A percentile compares a stretch with the other conserved stretches of the same genome.
These are phyloP conservation scores for Fulvia fulva DNA, from an alignment of 2,329 filamentous ascomycete genomes.

Conservation along the genomic window DNA sequence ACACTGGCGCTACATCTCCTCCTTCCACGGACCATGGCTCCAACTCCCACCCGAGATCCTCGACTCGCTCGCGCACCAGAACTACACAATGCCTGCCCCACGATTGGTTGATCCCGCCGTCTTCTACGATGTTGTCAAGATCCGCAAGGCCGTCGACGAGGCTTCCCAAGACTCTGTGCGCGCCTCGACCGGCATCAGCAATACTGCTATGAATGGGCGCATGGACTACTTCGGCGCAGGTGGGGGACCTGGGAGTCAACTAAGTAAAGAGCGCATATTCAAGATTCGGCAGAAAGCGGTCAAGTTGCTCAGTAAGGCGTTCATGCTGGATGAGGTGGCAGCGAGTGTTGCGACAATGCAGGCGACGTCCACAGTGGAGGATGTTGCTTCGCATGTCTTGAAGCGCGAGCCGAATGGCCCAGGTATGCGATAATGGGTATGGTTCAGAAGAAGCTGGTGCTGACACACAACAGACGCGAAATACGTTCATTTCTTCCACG, in stretches of 20 bases:
- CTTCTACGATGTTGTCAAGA: constrained; percentile 81
- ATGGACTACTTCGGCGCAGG: constrained; percentile 46
- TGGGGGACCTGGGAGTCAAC: constrained; percentile 53
- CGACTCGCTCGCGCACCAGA: constrained; percentile 72
- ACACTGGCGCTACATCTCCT: constrained; percentile 73
- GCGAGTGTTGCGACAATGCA: constrained; percentile 83
- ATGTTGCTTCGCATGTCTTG: constrained; percentile 69
- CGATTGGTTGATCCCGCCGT: constrained; percentile 74
- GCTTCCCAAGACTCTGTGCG: constrained; percentile 73
- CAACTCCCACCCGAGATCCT: constrained; percentile 75
- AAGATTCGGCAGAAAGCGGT: constrained; percentile 77
- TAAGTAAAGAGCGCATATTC: constrained; percentile 73
- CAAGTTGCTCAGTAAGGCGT: constrained; percentile 71
- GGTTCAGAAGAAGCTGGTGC: background rate
- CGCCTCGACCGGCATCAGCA: constrained; percentile 68
- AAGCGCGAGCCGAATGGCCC: constrained; percentile 62
- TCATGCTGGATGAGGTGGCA: constrained; percentile 76
- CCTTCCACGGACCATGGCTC: constrained; percentile 79
- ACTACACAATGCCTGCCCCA: constrained; percentile 72
- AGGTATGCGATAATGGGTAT: constrained; percentile 8
- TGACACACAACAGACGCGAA: constrained; percentile 56
- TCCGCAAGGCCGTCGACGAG: constrained; percentile 74
- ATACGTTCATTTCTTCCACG: constrained; percentile 90
- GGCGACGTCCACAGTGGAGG: constrained; percentile 70
- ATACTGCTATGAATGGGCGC: constrained; percentile 57